Base-by-base conservation (phyloP, 2,329 filamentous ascomycete genomes). In the Simplicillium sp. region DNA sequence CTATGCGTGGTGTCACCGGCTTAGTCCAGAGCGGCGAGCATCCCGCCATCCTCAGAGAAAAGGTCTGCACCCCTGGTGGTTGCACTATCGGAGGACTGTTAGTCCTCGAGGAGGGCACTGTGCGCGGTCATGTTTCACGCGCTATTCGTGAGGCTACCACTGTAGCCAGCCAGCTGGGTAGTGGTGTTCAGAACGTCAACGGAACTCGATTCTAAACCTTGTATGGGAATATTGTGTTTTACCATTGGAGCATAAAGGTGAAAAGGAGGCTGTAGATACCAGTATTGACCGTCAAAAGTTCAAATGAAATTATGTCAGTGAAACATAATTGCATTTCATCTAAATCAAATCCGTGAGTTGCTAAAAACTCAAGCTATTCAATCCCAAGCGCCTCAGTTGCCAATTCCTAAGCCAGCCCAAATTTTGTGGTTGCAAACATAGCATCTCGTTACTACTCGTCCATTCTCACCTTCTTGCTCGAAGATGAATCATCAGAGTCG, bases 71-170 rank as follows among this genome's bases (percentile, higher is more conserved):
- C 1, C 83, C 84, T 0, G 84, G 82, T 5, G 85, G 85, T 1
- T 88, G 83, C 60, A 88, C 83, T 5, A 87, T 88, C 46, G 80
- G 77, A 2, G 86, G 84, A 1, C 59, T 89, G 38, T 57, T 87
- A 51, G 79, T 83, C 5, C 63, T 90, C 7, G 85, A 90, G 59
- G 84, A 90, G 53, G 82, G 80, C 9, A 66, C 71, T 8, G 75
- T 87, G 7, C 73, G 84, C 49, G 82, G 81, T 4, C 74, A 73
- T 0, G 70, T 88, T 14, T 71, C 80, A 2, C 74, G 75, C 51
- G 83, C 84, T 3, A 75, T 88, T 12, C 69, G 82, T 40, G 82
- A 87, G 58, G 80, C 83, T 11, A 80, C 82, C 4, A 73, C 78
- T 36, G 77, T 86, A 36, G 83, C 83, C 13, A 77, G 77, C 48